Evolutionary conservation across 2,329 filamentous ascomycete genomes (phyloP).

Genomic region (Pyrenochaeta sp.): DNA sequence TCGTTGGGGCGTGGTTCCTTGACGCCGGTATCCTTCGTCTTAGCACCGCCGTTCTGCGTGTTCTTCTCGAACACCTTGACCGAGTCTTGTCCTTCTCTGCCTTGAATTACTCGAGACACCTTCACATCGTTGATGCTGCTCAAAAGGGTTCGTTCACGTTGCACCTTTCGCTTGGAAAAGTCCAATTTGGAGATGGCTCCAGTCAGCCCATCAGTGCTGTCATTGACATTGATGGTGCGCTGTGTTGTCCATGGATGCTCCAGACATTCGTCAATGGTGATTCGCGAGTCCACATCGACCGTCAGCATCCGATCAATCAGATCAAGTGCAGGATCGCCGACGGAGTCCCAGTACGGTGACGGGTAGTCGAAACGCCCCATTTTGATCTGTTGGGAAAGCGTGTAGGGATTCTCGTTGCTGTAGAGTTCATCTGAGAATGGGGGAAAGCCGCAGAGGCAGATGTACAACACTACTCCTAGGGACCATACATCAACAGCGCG

Average conservation of each 20-base stretch:
- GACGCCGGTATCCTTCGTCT: constrained; percentile 20
- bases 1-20: constrained; percentile 72
- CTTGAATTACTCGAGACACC: constrained; percentile 65
- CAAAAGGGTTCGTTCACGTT: constrained; percentile 84
- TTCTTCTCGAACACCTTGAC: constrained; percentile 53
- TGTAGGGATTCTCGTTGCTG: constrained; percentile 81
- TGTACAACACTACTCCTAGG: constrained; percentile 95
- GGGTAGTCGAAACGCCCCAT: constrained; percentile 91
- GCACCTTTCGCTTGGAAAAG: constrained; percentile 80
- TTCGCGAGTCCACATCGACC: constrained; percentile 82
- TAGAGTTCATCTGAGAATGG: constrained; percentile 96
- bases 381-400: constrained; percentile 87
- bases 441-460: constrained; percentile 94
- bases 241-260: constrained; percentile 88
- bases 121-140: constrained; percentile 80
- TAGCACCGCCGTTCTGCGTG: constrained; percentile 27
- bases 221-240: constrained; percentile 64
- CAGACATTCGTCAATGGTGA: constrained; percentile 88
- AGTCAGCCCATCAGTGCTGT: constrained; percentile 91
- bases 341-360: constrained; percentile 92
- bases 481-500: constrained; percentile 97
- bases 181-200: constrained; percentile 84
- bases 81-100: constrained; percentile 58
- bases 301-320: constrained; percentile 95
- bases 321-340: constrained; percentile 86